These are phyloP conservation scores for Calocybe gambosa DNA, from an alignment of 1,284 basidiomycete genomes.

Conservation along the genomic window DNA sequence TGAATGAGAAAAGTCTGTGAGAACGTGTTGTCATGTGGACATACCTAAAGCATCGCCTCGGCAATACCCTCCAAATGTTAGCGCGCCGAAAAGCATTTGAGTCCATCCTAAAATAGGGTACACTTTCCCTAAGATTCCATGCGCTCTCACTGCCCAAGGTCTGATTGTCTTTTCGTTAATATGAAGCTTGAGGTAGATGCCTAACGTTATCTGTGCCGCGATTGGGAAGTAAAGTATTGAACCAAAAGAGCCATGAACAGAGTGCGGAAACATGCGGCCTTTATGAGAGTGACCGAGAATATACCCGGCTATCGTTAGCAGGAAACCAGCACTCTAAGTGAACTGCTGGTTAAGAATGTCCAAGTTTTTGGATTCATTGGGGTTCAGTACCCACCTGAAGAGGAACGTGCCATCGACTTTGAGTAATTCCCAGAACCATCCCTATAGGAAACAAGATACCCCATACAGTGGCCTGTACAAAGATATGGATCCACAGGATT, in stretches of 20 bases:
- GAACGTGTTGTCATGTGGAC: conserved; percentile 6
- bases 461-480: conserved; percentile 73
- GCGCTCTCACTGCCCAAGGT: conserved; percentile 66
- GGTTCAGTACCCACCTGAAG: conserved; percentile 50
- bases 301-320: conserved; percentile 65
- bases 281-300: conserved; percentile 78
- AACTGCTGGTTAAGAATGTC: conserved; percentile 9
- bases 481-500: conserved; percentile 77
- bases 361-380: neutral
- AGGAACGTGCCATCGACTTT: conserved; percentile 83
- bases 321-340: conserved; percentile 56
- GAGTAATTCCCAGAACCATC: conserved; percentile 79
- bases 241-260: conserved; percentile 68
- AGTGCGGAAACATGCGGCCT: conserved; percentile 66
- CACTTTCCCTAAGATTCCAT: conserved; percentile 78
- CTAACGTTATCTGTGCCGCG: conserved; percentile 62
- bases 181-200: conserved; percentile 91
- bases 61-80: conserved; percentile 66
- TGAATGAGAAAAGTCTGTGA: conserved; percentile 1
- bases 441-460: conserved; percentile 79
- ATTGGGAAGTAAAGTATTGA: conserved; percentile 67
- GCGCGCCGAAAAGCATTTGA: conserved; percentile 74
- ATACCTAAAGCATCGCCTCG: conserved; percentile 55
- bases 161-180: conserved; percentile 77
- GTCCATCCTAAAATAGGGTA: conserved; percentile 89